phyloP scores from a whole-genome alignment of 2,329 filamentous ascomycete genomes.

The Thermoascus crustaceus region DNA sequence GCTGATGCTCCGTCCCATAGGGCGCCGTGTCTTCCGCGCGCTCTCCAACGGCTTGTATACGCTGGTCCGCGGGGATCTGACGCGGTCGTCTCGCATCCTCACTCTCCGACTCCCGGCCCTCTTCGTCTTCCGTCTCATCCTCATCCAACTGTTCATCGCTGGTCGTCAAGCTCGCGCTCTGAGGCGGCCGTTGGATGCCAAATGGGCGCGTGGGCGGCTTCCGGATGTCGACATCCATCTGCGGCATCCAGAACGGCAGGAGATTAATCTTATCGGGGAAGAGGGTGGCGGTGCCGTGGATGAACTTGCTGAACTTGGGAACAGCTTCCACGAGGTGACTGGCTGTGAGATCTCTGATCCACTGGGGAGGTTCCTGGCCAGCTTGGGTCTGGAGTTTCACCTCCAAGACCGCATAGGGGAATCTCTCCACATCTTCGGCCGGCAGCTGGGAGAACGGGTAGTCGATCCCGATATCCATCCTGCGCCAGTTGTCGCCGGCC shows the following conservation, averaged over 20 bases:
- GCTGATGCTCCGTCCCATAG: constrained; percentile 11
- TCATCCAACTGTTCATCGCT: constrained; percentile 71
- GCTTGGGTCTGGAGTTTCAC: constrained; percentile 96
- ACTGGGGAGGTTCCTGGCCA: constrained; percentile 89
- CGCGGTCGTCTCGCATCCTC: constrained; percentile 1
- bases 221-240: constrained; percentile 96
- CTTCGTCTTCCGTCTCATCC: constrained; percentile 61
- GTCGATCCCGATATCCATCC: constrained; percentile 96
- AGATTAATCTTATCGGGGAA: constrained; percentile 83
- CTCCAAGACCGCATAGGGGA: constrained; percentile 92
- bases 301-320: constrained; percentile 98
- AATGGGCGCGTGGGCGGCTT: constrained; percentile 85
- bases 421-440: constrained; percentile 74
- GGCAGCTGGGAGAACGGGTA: constrained; percentile 88
- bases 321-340: constrained; percentile 98
- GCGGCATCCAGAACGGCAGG: constrained; percentile 93
- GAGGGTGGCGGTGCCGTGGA: constrained; percentile 82
- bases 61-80: too few relatives aligned
- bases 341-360: constrained; percentile 86
- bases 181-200: constrained; percentile 73
- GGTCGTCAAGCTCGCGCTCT: constrained; percentile 66
- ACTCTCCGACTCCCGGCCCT: constrained; percentile 18
- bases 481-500: constrained; percentile 83
- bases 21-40: constrained; percentile 10
- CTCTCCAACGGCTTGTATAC: too few relatives aligned